Conservation (phyloP, 768 basidiomycete species). For the Pulveroboletus sp. region DNA sequence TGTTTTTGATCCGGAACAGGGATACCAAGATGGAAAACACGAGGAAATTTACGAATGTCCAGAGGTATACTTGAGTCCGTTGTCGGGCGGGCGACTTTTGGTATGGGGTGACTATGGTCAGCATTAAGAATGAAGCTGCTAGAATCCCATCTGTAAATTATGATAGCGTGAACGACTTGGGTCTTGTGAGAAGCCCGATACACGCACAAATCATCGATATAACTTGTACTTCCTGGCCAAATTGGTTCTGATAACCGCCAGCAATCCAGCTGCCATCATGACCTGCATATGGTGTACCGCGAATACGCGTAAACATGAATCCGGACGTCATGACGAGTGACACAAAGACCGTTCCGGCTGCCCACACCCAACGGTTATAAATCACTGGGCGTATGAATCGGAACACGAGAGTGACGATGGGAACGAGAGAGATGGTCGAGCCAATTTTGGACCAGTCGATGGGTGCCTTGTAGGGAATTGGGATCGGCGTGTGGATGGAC, state of each 20-base stretch:
- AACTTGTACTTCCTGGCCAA: slow-evolving; percentile 89
- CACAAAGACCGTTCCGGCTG: slow-evolving; percentile 51
- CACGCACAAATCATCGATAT: slow-evolving; percentile 79
- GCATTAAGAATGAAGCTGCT: slow-evolving; percentile 71
- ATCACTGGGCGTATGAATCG: slow-evolving; percentile 63
- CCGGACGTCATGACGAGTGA: slow-evolving; percentile 87
- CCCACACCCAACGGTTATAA: slow-evolving; percentile 76
- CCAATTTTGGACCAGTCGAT: slow-evolving; percentile 63
- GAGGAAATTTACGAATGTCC: slow-evolving; percentile 76
- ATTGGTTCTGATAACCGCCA: slow-evolving; percentile 83
- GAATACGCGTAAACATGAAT: slow-evolving; percentile 95
- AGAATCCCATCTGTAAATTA: slow-evolving; percentile 70
- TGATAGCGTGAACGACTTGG: slow-evolving; percentile 2
- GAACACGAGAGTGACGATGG: slow-evolving; percentile 47
- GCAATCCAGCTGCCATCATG: slow-evolving; percentile 77
- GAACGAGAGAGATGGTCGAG: slow-evolving; percentile 40
- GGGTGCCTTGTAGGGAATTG: slow-evolving; percentile 79
- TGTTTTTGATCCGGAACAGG: slow-evolving; percentile 87
- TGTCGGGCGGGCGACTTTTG: slow-evolving; percentile 71
- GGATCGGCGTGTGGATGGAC: slow-evolving; percentile 66
- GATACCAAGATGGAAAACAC: slow-evolving; percentile 84
- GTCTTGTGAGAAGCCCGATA: not conserved
- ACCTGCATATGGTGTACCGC: slow-evolving; percentile 66
- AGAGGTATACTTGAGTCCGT: slow-evolving; percentile 83
- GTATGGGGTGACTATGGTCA: slow-evolving; percentile 76